Evolutionary conservation across 106 monocot species (phyloP).

Genomic region (Gastrodia elata): DNA sequence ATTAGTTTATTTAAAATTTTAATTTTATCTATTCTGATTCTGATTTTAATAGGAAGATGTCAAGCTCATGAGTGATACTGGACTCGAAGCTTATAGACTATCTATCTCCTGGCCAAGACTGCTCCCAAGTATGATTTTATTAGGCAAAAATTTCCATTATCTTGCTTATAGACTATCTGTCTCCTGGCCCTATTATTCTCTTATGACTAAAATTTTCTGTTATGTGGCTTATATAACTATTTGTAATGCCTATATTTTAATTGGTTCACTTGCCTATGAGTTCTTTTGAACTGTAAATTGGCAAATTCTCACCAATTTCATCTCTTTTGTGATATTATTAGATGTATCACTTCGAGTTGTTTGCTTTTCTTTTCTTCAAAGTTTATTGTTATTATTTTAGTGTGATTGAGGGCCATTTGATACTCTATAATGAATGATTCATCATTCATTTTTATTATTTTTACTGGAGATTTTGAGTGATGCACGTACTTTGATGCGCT

Average conservation of each 20-base stretch:
- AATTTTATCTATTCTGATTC: neutral
- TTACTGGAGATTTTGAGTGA: neutral
- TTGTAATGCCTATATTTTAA: neutral
- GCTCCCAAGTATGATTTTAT: conserved; percentile 64
- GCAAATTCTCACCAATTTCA: neutral
- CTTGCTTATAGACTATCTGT: too few species aligned
- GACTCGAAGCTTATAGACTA: conserved; percentile 55
- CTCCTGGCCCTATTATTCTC: conserved; percentile 42
- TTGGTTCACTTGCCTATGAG: neutral
- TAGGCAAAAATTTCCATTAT: too few species aligned
- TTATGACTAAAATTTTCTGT: neutral
- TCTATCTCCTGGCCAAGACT: too few species aligned
- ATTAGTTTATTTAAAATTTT: neutral
- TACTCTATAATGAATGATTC: neutral
- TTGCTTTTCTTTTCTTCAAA: neutral
- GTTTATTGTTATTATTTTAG: neutral
- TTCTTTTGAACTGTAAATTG: neutral
- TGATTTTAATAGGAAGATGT: conserved; percentile 43
- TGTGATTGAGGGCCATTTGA: neutral
- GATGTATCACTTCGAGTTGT: neutral
- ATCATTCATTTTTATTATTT: neutral
- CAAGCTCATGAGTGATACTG: conserved; percentile 48
- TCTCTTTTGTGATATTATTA: neutral
- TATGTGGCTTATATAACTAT: neutral
- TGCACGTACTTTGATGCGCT: neutral